Conservation (phyloP, 2,329 filamentous ascomycete genomes). For the Xylariales sp. region DNA sequence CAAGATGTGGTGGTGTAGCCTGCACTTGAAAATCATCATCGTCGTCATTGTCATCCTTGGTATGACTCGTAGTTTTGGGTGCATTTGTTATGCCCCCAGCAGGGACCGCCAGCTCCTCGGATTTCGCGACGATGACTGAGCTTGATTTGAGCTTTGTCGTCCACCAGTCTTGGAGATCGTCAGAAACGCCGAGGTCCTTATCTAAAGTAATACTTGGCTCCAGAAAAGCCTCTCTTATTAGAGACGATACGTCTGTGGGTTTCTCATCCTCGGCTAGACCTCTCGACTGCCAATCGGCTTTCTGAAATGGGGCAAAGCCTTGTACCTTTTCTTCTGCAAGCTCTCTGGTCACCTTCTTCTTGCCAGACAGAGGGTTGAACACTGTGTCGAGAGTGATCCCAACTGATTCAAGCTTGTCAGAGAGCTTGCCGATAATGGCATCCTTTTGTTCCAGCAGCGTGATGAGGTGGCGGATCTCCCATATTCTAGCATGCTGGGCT, state of each 20-base stretch:
- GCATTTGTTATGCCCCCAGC: too few species aligned
- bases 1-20: slow-evolving; percentile 37
- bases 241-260: slow-evolving; percentile 25
- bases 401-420: slow-evolving; percentile 50
- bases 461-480: slow-evolving; percentile 39
- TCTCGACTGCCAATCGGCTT: slow-evolving; percentile 31
- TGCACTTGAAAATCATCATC: slow-evolving; percentile 51
- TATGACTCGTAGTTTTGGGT: too few species aligned
- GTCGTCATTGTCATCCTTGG: slow-evolving; percentile 20
- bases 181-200: slow-evolving; percentile 25
- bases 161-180: slow-evolving; percentile 46
- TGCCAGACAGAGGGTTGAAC: slow-evolving; percentile 46
- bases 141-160: slow-evolving; percentile 31
- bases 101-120: slow-evolving; percentile 11
- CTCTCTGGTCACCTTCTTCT: slow-evolving; percentile 39
- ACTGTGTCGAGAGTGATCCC: slow-evolving; percentile 49
- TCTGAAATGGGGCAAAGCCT: slow-evolving; percentile 46
- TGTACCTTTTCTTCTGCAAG: slow-evolving; percentile 44
- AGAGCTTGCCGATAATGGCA: slow-evolving; percentile 41
- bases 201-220: slow-evolving; percentile 25
- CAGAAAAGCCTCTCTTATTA: slow-evolving; percentile 38
- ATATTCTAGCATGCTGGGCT: slow-evolving; percentile 33
- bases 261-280: slow-evolving; percentile 16
- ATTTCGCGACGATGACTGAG: slow-evolving; percentile 8
- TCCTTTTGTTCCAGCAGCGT: slow-evolving; percentile 46